phyloP scores from a whole-genome alignment of 192 early-diverging fungal genomes.

The Gaertneriomyces sp. region DNA sequence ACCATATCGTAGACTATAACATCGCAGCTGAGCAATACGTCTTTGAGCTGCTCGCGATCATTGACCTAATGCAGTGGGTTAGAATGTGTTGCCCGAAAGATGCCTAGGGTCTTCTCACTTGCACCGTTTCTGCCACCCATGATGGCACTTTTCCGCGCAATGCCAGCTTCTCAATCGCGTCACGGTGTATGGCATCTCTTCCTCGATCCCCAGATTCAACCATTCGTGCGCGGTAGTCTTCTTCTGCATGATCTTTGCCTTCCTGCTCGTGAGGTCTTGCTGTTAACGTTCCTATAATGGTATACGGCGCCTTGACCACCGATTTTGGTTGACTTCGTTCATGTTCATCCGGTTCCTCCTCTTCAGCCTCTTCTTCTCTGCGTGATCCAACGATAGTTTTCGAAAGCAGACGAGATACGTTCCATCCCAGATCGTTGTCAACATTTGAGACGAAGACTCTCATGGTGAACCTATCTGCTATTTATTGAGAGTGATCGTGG shows the following conservation, averaged over 20 bases:
- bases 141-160: constrained; percentile 34
- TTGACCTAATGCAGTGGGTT: constrained; percentile 20
- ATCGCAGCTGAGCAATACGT: constrained; percentile 42
- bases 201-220: constrained; percentile 56
- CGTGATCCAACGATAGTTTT: constrained; percentile 45
- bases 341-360: constrained; percentile 45
- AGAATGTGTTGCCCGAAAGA: background rate
- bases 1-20: constrained; percentile 57
- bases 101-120: constrained; percentile 21
- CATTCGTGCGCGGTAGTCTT: constrained; percentile 39
- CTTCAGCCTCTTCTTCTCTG: constrained; percentile 38
- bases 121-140: constrained; percentile 45
- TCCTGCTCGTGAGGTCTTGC: background rate
- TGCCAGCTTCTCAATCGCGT: constrained; percentile 58
- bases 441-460: constrained; percentile 52
- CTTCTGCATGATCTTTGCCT: background rate
- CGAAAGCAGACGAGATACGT: constrained; percentile 47
- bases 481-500: background rate
- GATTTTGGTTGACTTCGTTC: constrained; percentile 16
- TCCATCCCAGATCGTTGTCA: constrained; percentile 54
- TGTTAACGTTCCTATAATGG: constrained; percentile 44
- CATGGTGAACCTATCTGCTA: constrained; percentile 1
- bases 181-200: constrained; percentile 43
- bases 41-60: constrained; percentile 39
- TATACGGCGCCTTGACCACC: constrained; percentile 39